These are phyloP conservation scores for Annulohypoxylon truncatum DNA, from an alignment of 2,329 filamentous ascomycete genomes.

Conservation along the genomic window DNA sequence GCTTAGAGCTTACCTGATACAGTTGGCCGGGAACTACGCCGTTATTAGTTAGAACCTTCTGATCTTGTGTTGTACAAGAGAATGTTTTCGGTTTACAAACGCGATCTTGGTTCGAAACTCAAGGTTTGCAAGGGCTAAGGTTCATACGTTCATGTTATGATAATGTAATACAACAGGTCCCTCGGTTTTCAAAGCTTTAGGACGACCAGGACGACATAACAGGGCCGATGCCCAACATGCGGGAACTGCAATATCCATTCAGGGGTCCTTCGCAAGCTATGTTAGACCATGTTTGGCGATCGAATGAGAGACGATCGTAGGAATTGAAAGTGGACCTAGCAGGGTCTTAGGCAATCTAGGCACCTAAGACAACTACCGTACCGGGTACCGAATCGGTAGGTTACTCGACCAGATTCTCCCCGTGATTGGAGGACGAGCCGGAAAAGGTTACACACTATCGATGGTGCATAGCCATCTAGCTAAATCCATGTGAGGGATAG, in stretches of 20 bases:
- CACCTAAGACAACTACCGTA: slow-evolving; percentile 12
- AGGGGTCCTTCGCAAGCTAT: slow-evolving; percentile 31
- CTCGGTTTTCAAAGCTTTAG: not conserved
- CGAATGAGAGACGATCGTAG: slow-evolving; percentile 24
- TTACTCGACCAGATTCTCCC: slow-evolving; percentile 2
- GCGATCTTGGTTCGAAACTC: slow-evolving; percentile 8
- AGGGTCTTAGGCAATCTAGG: not conserved
- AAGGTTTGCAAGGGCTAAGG: not conserved
- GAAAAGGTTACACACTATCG: slow-evolving; percentile 13
- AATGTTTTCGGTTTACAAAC: slow-evolving; percentile 17
- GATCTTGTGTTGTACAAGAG: slow-evolving; percentile 11
- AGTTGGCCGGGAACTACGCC: slow-evolving; percentile 14
- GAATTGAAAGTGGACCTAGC: slow-evolving; percentile 26
- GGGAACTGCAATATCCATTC: slow-evolving; percentile 15
- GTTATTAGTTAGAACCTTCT: slow-evolving; percentile 26
- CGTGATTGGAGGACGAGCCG: slow-evolving; percentile 18
- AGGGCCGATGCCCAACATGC: slow-evolving; percentile 18
- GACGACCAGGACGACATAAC: too few relatives aligned
- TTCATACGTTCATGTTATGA: too few relatives aligned
- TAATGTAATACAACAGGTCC: not conserved
- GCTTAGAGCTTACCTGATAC: not conserved
- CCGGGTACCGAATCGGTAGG: slow-evolving; percentile 24
- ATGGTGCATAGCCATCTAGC: not conserved
- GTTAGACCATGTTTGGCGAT: slow-evolving; percentile 15
- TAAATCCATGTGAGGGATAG: slow-evolving; percentile 25